These are phyloP conservation scores for Boletus sp. DNA, from an alignment of 768 basidiomycete species.

Conservation along the genomic window DNA sequence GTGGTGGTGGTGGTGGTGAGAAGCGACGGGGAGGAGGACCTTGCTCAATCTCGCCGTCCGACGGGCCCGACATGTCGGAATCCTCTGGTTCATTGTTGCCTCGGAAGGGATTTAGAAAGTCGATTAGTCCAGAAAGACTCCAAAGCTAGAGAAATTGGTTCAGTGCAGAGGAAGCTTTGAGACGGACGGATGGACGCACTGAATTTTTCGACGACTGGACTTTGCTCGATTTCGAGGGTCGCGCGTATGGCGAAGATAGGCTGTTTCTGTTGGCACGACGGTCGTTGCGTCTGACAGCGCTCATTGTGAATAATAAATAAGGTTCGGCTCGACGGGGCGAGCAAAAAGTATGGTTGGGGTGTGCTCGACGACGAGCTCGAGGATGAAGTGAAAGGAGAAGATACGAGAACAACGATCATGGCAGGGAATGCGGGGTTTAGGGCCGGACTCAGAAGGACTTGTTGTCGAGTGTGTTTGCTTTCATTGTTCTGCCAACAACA, in stretches of 20 bases:
- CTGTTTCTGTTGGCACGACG: constrained; percentile 36
- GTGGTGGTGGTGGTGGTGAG: constrained; percentile 25
- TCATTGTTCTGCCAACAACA: constrained; percentile 7
- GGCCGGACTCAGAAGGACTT: constrained; percentile 26
- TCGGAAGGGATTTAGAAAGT: constrained; percentile 48
- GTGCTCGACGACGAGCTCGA: constrained; percentile 8
- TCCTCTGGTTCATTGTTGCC: constrained; percentile 21
- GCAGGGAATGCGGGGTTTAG: constrained; percentile 26
- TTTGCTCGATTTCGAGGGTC: constrained; percentile 30
- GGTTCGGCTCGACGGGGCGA: constrained; percentile 2
- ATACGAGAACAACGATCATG: constrained; percentile 23
- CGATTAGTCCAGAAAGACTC: constrained; percentile 50
- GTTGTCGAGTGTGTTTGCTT: constrained; percentile 2
- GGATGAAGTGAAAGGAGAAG: constrained; percentile 16
- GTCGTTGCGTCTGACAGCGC: constrained; percentile 49
- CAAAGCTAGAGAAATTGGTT: constrained; percentile 36
- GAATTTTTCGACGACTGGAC: constrained; percentile 43
- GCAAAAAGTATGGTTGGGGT: background rate
- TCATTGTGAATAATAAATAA: constrained; percentile 41
- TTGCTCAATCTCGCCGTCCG: constrained; percentile 28
- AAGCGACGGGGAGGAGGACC: constrained; percentile 25
- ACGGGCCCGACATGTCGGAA: constrained; percentile 17
- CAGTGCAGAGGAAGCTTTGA: constrained; percentile 2
- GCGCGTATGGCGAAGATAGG: constrained; percentile 56
- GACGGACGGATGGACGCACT: constrained; percentile 29